Conservation (phyloP, 306 rosid genomes). For the Fragaria iinumae region DNA sequence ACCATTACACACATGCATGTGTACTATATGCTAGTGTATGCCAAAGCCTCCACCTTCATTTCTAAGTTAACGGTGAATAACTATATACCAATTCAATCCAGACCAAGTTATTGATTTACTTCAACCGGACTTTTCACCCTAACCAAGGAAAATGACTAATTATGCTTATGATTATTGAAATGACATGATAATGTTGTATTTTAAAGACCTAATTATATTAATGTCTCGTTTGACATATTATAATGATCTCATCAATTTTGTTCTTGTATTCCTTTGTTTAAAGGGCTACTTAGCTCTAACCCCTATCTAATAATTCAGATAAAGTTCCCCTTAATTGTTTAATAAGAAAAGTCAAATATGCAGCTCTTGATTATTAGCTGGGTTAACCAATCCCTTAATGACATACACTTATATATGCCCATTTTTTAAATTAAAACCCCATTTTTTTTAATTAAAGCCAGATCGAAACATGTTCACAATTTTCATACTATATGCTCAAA, state of each 20-base stretch:
- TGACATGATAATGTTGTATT: slow-evolving; percentile 3
- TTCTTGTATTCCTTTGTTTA: neutral
- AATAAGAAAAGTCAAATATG: slow-evolving; percentile 22
- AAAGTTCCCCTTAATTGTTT: slow-evolving; percentile 8
- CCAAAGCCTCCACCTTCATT: neutral
- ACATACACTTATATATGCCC: neutral
- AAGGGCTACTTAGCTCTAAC: neutral
- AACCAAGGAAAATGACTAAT: neutral
- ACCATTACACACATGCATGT: neutral
- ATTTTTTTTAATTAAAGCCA: slow-evolving; percentile 8
- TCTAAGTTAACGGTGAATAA: neutral
- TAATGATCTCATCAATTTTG: slow-evolving; percentile 24
- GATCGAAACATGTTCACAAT: neutral
- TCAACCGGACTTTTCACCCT: slow-evolving; percentile 21
- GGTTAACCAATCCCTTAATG: neutral
- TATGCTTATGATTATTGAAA: slow-evolving; percentile 1
- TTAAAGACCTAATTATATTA: slow-evolving; percentile 5
- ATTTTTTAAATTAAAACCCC: neutral
- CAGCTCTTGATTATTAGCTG: neutral
- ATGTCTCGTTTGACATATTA: neutral
- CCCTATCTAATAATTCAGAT: slow-evolving; percentile 26
- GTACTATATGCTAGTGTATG: neutral
- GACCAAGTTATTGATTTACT: neutral
- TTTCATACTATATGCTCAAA: neutral
- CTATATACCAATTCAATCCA: slow-evolving; percentile 6